Evolutionary conservation across 1,284 basidiomycete genomes (phyloP).

Genomic region (Fomitopsis schrenkii): DNA sequence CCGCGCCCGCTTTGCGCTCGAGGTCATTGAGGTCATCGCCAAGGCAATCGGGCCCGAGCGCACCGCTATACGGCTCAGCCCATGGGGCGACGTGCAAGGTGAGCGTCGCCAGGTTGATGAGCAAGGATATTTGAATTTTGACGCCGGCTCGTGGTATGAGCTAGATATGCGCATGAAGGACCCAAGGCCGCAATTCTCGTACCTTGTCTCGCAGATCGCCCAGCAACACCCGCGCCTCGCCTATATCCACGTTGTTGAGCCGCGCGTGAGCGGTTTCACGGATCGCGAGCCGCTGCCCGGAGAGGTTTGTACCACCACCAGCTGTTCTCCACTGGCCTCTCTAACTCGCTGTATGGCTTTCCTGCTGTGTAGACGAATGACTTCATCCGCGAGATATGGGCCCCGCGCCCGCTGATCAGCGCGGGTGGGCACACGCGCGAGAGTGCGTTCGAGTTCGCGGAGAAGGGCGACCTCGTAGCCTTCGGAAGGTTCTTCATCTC

Average conservation of each 20-base stretch:
- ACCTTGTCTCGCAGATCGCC: conserved; percentile 34
- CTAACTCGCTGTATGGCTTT: not conserved
- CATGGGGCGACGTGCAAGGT: conserved; percentile 44
- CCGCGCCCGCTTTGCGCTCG: conserved; percentile 44
- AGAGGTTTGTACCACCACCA: not conserved
- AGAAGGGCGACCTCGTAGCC: conserved; percentile 36
- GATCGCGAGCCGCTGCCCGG: conserved; percentile 10
- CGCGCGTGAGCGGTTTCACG: conserved; percentile 22
- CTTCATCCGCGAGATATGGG: conserved; percentile 30
- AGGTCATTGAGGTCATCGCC: conserved; percentile 43
- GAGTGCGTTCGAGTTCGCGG: conserved; percentile 23
- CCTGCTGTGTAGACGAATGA: conserved; percentile 11
- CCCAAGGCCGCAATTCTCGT: conserved; percentile 40
- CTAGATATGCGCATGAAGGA: conserved; percentile 42
- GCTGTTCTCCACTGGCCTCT: too few species aligned
- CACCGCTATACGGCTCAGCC: conserved; percentile 50
- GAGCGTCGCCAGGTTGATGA: not conserved
- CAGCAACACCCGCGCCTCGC: conserved; percentile 42
- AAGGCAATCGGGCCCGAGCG: conserved; percentile 34
- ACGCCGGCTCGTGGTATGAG: too few species aligned
- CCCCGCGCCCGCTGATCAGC: conserved; percentile 27
- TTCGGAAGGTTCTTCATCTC: conserved; percentile 48
- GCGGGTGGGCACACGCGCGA: conserved; percentile 32
- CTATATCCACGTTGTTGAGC: conserved; percentile 49
- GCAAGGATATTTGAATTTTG: too few species aligned